Conservation (phyloP, 1,284 basidiomycete genomes). For the Porodaedalea pini region DNA sequence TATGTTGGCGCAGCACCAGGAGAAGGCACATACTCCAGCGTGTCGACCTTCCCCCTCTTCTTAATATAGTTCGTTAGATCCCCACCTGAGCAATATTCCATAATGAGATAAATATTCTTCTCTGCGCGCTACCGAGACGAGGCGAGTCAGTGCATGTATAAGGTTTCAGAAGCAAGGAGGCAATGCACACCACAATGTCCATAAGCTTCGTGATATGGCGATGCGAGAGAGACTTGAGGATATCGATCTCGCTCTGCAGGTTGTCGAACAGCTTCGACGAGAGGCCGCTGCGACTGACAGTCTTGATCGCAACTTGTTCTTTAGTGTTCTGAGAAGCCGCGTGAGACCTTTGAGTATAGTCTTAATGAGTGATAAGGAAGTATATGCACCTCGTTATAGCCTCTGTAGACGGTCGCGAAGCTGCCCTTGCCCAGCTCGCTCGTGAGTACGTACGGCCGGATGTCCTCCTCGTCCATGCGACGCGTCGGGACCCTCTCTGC, state of each 20-base stretch:
- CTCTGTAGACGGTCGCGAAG: slow-evolving; percentile 95
- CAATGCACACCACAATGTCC: slow-evolving; percentile 75
- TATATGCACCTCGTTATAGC: slow-evolving; percentile 75
- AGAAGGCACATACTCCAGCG: slow-evolving; percentile 73
- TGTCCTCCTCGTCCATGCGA: slow-evolving; percentile 55
- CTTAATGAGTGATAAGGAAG: not conserved
- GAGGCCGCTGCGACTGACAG: slow-evolving; percentile 85
- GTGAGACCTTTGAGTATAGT: not conserved
- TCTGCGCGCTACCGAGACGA: slow-evolving; percentile 70
- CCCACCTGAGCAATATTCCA: slow-evolving; percentile 95
- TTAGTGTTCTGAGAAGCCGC: slow-evolving; percentile 56
- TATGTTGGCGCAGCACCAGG: slow-evolving; percentile 70
- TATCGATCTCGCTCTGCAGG: slow-evolving; percentile 95
- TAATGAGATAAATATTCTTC: slow-evolving; percentile 93
- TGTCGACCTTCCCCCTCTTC: slow-evolving; percentile 83
- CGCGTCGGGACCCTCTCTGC: slow-evolving; percentile 4
- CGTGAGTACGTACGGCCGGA: slow-evolving; percentile 70
- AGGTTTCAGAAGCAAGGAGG: slow-evolving; percentile 11
- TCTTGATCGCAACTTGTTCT: slow-evolving; percentile 89
- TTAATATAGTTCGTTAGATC: slow-evolving; percentile 97
- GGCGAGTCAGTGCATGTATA: slow-evolving; percentile 3
- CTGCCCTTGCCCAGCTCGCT: slow-evolving; percentile 81
- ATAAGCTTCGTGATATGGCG: slow-evolving; percentile 91
- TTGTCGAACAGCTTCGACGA: slow-evolving; percentile 95
- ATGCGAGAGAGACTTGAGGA: slow-evolving; percentile 92